Percentiles rank a stretch among this genome's conserved stretches.
Evolutionary conservation across 2,329 filamentous ascomycete species (phyloP).

Genomic region (Aureobasidium sp.): DNA sequence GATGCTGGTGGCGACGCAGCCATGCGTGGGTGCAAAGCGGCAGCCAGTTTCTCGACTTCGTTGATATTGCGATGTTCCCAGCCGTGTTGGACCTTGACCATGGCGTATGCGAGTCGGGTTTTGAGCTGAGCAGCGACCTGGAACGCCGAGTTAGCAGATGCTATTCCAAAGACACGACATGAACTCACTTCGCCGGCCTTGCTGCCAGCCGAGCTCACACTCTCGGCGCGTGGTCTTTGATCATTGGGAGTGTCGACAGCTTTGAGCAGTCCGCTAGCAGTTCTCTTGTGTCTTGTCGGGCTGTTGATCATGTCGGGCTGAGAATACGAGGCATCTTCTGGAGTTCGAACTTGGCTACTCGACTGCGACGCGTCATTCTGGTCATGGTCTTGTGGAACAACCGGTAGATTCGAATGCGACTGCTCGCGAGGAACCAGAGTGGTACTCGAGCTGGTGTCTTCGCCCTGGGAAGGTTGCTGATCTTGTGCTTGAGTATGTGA

Average conservation of each 20-base stretch:
- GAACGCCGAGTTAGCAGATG: conserved; percentile 16
- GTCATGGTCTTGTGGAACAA: not conserved
- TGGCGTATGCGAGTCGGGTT: conserved; percentile 81
- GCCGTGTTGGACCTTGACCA: conserved; percentile 84
- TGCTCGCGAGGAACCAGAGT: no score
- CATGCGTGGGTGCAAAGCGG: conserved; percentile 37
- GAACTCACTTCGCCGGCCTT: conserved; percentile 67
- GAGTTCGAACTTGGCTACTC: not conserved
- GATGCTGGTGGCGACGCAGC: conserved; percentile 11
- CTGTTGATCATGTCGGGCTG: not conserved
- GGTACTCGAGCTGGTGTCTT: not conserved
- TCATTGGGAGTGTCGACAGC: conserved; percentile 26
- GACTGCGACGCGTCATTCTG: conserved; percentile 8
- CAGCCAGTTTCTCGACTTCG: conserved; percentile 67
- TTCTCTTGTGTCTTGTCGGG: conserved; percentile 57
- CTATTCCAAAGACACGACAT: not conserved
- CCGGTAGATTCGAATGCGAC: not conserved
- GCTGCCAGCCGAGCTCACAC: conserved; percentile 56
- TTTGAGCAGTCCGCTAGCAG: conserved; percentile 67
- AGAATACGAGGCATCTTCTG: not conserved
- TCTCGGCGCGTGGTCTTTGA: conserved; percentile 49
- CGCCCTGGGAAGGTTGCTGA: not conserved
- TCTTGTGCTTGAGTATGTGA: not conserved
- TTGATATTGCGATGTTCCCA: conserved; percentile 73
- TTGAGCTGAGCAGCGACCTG: conserved; percentile 71